phyloP scores from a whole-genome alignment of 306 rosid species.

The Lathyrus tuberosus region DNA sequence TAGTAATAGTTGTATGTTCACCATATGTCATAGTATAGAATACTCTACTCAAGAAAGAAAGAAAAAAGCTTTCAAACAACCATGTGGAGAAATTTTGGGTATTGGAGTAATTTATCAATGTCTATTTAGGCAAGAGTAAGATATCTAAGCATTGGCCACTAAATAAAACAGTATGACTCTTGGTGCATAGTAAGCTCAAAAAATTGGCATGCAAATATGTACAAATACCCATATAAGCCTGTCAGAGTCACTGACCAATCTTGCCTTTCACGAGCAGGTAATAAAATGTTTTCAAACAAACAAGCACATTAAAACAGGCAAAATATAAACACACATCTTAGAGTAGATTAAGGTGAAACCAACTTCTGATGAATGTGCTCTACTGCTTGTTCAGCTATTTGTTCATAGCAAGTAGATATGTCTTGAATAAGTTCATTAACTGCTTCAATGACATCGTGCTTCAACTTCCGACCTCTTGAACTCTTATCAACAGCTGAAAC shows the following conservation, averaged over 20 bases:
- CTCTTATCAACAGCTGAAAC: constrained; percentile 86
- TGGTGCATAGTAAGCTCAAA: neutral
- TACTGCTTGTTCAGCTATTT: constrained; percentile 98
- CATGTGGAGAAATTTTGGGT: constrained; percentile 5
- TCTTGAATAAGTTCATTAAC: constrained; percentile 97
- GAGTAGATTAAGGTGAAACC: constrained; percentile 28
- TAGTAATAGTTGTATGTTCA: constrained; percentile 13
- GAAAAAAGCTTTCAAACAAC: constrained; percentile 30
- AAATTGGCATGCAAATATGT: constrained; percentile 7
- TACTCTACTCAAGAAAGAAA: constrained; percentile 4
- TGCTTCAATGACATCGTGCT: constrained; percentile 98
- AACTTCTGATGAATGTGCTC: constrained; percentile 99
- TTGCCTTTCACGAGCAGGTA: constrained; percentile 25
- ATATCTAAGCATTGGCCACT: constrained; percentile 10
- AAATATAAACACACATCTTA: constrained; percentile 32
- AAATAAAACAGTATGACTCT: constrained; percentile 23
- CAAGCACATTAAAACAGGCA: constrained; percentile 16
- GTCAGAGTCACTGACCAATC: constrained; percentile 19
- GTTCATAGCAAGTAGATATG: constrained; percentile 82
- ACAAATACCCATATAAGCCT: constrained; percentile 9
- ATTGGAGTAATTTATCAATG: neutral
- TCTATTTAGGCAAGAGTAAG: neutral
- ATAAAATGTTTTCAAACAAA: constrained; percentile 31
- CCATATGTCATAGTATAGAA: constrained; percentile 17
- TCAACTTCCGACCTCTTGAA: constrained; percentile 76